Base-by-base conservation (phyloP, 75 land plant species). In the Selaginella moellendorffii region DNA sequence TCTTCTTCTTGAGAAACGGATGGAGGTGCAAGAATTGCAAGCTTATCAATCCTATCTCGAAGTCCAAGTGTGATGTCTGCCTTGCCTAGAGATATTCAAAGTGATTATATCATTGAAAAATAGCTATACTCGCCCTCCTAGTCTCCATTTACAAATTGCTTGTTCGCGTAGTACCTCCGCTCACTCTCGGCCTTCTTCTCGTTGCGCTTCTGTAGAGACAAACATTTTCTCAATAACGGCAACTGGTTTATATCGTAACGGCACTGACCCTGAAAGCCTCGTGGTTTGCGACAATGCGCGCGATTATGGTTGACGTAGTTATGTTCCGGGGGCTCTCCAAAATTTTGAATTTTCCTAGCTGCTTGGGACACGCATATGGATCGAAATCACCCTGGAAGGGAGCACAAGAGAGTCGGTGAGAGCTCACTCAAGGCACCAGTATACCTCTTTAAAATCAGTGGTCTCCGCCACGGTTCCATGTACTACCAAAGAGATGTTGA, bases 201-300 rank as follows among this genome's bases (percentile, higher is more conserved):
- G 69, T 86, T 90, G 30, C 96, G 78, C 67, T 87, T 90, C 96
- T 90, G 85, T 73, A 75, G 18, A 31, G 22, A 31, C 62, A 29
- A 5, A 63, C 23, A 27, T 19, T n/a, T n/a, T n/a, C n/a, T n/a
- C n/a, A n/a, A n/a, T n/a, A n/a, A n/a, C n/a, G n/a, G n/a, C n/a
- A n/a, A n/a, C n/a, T n/a, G n/a, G n/a, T n/a, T n/a, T n/a, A n/a
- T n/a, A n/a, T n/a, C n/a, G n/a, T n/a, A n/a, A n/a, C n/a, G n/a
- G n/a, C n/a, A n/a, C n/a, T n/a, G n/a, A 93, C 98, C 98, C 77
- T 82, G 72, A 81, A 93, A 53, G 96, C 96, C 53, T 88, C 96
- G 65, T 85, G 98, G 65, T 93, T 93, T 19, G 98, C 68, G 31
- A 93, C 87, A 56, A 93, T 93, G 65, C 96, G 82, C 62, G 66